Conservation (phyloP, 2,329 filamentous ascomycete species). For the Erysiphe neolycopersici region DNA sequence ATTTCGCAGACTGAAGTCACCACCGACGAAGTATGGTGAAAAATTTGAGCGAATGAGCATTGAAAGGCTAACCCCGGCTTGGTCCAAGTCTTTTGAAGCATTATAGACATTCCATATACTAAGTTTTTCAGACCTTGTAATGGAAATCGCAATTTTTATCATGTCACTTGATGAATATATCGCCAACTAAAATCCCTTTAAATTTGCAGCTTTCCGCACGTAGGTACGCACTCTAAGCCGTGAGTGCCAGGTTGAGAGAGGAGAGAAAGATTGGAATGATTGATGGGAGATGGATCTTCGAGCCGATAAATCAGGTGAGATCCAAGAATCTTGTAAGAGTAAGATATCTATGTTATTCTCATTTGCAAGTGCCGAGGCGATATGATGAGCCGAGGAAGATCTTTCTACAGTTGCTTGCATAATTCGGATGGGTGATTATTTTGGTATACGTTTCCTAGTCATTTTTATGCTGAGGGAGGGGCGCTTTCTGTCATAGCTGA, state of each 20-base stretch:
- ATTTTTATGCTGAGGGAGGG: background rate
- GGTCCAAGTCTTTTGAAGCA: background rate
- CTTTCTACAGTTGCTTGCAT: background rate
- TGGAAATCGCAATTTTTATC: background rate
- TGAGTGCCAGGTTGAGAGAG: background rate
- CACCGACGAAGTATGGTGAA: background rate
- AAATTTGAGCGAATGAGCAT: background rate
- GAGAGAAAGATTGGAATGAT: background rate
- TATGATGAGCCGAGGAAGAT: background rate
- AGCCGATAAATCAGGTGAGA: background rate
- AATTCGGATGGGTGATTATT: background rate
- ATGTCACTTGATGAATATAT: background rate
- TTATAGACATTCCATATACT: background rate
- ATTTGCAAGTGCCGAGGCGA: background rate
- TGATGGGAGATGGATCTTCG: background rate
- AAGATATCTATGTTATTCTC: background rate
- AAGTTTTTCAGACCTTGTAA: background rate
- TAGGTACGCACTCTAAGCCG: background rate
- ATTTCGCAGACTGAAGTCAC: background rate
- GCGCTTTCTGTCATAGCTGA: background rate
- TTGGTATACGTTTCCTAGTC: background rate
- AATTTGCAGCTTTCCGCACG: background rate
- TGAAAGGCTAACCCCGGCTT: background rate
- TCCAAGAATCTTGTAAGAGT: background rate
- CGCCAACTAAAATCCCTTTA: background rate